Conservation (phyloP, 75 land plant genomes). For the Picea glauca region DNA sequence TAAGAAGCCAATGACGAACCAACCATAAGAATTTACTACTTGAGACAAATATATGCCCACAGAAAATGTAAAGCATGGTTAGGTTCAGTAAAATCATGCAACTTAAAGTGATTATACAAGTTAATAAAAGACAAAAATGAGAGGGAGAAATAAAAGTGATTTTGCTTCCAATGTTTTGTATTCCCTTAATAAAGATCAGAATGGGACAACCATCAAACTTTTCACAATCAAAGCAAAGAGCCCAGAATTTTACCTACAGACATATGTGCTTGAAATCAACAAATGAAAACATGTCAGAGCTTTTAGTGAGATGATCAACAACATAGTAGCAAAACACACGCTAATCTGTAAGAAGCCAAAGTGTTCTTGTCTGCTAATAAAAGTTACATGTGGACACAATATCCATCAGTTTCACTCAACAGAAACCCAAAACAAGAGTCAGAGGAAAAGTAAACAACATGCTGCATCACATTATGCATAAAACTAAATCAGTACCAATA, state of each 20-base stretch:
- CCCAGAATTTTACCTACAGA: neutral
- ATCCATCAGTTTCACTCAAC: neutral
- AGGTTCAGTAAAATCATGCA: neutral
- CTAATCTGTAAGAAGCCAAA: too few relatives aligned
- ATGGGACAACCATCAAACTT: neutral
- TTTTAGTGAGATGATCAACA: neutral
- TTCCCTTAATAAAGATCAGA: neutral
- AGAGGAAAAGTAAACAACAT: neutral
- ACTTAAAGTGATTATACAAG: neutral
- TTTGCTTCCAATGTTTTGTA: neutral
- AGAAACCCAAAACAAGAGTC: neutral
- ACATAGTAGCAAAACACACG: neutral
- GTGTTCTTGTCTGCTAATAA: too few relatives aligned
- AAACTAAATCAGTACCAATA: neutral
- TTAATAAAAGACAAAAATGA: neutral
- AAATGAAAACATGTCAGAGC: neutral
- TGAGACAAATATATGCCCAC: neutral
- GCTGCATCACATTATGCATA: neutral
- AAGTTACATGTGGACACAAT: neutral
- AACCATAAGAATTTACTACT: neutral
- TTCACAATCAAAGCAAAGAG: neutral
- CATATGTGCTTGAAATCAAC: neutral
- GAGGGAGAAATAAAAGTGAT: neutral
- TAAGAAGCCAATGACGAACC: neutral
- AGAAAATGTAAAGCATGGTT: neutral